Evolutionary conservation across 169 alveolate species (phyloP).

Genomic region (Eimeria tenella): DNA sequence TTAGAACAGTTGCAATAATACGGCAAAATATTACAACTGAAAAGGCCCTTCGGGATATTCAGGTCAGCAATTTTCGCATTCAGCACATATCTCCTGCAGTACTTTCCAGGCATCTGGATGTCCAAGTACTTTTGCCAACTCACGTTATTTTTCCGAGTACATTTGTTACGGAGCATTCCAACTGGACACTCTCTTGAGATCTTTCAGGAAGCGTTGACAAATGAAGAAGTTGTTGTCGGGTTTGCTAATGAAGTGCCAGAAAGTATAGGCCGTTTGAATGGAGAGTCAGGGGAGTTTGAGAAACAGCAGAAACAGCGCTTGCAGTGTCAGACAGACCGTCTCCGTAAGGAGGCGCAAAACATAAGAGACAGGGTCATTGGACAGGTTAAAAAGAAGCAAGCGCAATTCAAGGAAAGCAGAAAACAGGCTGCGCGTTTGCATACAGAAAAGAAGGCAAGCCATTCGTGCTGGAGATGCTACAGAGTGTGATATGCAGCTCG

Average conservation of each 20-base stretch:
- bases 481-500: not conserved
- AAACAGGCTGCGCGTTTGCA: constrained; percentile 42
- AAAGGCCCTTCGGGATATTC: constrained; percentile 40
- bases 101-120: too few relatives aligned
- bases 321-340: constrained; percentile 46
- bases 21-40: constrained; percentile 57
- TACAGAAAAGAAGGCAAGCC: constrained; percentile 16
- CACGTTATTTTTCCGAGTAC: too few relatives aligned
- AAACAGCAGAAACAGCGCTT: constrained; percentile 40
- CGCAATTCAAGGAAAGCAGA: constrained; percentile 13
- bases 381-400: constrained; percentile 38
- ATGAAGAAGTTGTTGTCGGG: constrained; percentile 59
- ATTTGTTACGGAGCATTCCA: too few relatives aligned
- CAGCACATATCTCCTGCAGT: too few relatives aligned
- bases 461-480: not conserved
- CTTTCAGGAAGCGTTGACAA: constrained; percentile 47
- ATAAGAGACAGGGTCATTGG: constrained; percentile 42
- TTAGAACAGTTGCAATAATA: constrained; percentile 57
- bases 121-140: too few relatives aligned
- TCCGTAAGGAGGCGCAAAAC: constrained; percentile 53
- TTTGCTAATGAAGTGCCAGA: constrained; percentile 4
- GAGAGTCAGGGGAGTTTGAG: not conserved
- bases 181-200: not conserved
- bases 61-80: not conserved
- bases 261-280: constrained; percentile 10